Evolutionary conservation across 2,329 filamentous ascomycete species (phyloP), one percentile per base, ranked within the genome.

Genomic region (Penicillium sp.): DNA sequence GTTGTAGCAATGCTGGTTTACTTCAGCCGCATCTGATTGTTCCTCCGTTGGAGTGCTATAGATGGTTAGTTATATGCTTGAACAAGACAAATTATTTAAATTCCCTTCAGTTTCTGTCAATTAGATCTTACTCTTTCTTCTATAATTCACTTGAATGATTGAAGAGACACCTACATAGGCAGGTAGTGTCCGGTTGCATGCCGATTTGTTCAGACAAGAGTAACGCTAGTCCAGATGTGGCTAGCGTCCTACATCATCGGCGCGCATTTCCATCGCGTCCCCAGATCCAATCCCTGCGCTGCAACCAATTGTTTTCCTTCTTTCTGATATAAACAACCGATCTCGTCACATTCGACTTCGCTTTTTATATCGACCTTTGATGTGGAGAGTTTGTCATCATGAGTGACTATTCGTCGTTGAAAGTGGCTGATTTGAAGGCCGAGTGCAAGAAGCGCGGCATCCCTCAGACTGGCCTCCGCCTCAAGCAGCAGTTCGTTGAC

Each of bases 391-490:
- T 23, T 48, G 25, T 48, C 59, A 69, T 39, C 34, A 82, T 82
- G 80, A 73, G 75, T 57, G 80, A 82, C 61, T 83, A 80, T 69
- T 77, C 69, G 52, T 80, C 79, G 72, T 80, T 86, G 66, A 92
- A 89, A 75, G 89, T 93, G 59, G 79, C 86, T 34, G 87, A 91
- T 66, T 81, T 93, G 55, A 88, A 87, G 72, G 83, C 84, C 23
- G 88, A 91, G 77, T 80, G 92, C 40, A 91, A 89, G 74, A 80
- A 79, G 55, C 83, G 88, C 60, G 85, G 86, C n/a, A 81, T 92
- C 38, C 77, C 85, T 6, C 82, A 85, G 58, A 82, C 83, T 25
- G 89, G 89, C 9, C 79, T 91, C 50, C 89, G 91, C 69, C 80
- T 85, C 25, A 88, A 88, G 56, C 82, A 78, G 48, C 71, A 79